Evolutionary conservation across 139 green algal genomes (phyloP), one percentile per base, ranked within the genome.

Genomic region (Chlorella sp.): DNA sequence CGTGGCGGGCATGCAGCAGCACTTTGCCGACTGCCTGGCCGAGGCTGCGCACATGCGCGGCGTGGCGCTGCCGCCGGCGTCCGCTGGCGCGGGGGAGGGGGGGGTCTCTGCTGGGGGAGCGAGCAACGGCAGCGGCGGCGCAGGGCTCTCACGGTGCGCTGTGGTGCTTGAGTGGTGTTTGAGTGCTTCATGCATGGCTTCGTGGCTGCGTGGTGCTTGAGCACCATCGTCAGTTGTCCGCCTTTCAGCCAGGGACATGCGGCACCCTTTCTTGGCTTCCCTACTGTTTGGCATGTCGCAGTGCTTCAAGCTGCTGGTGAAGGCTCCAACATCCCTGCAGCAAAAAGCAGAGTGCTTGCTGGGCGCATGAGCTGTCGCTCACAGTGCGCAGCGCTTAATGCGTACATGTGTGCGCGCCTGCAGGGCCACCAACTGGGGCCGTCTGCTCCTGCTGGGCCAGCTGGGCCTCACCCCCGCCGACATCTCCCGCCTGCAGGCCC

Each of bases 401-500:
- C 17, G 42, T 24, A 24, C 10, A 24, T 55, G 10, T 17, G 42
- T 55, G 42, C 17, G 42, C 10, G 27, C 61, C n/a, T n/a, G n/a
- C 3, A 27, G 61, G 3, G 27, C 27, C n/a, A 5, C 23, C 23
- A 67, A 67, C 61, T 67, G 61, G 61, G 29, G 29, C 61, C 61
- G 61, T 27, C 61, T 67, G 61, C 61, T 67, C n/a, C 61, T 35
- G 27, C 61, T 67, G 61, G 61, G 61, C n/a, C 61, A 67, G 29
- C 61, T 67, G 61, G 61, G 61, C 61, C 61, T 67, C 23, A 67
- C 61, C 29, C n/a, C 23, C 23, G 24, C 61, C 6, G 61, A 67
- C 61, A 67, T 35, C 6, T 26, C 61, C 27, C 61, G 61, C n/a
- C 61, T 67, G 61, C 61, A 67, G 61, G n/a, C 26, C 3, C 61